Percentiles rank a stretch among this genome's conserved stretches.
Conservation (phyloP, 2,329 filamentous ascomycete species). For the Hawksworthiomyces lignivorus region DNA sequence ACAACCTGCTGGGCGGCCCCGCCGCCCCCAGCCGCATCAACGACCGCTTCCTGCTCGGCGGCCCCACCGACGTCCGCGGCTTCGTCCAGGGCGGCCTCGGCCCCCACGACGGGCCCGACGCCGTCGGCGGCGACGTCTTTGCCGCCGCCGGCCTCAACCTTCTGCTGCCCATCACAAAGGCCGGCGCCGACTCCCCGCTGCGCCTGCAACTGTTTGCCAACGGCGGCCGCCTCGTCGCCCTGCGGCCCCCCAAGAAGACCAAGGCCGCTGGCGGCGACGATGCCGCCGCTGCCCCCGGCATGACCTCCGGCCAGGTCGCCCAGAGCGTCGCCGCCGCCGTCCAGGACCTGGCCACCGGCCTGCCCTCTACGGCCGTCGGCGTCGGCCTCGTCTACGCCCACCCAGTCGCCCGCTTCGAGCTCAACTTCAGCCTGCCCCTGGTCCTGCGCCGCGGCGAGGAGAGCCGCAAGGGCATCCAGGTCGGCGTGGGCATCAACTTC, state of each 20-base stretch:
- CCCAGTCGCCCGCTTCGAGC: conserved; percentile 83
- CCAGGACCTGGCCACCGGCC: conserved; percentile 61
- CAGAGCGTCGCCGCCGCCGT: conserved; percentile 54
- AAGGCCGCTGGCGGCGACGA: conserved; percentile 23
- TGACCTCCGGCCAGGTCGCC: conserved; percentile 34
- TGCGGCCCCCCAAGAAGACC: conserved; percentile 48
- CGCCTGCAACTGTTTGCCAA: conserved; percentile 88
- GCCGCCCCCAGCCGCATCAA: conserved; percentile 72
- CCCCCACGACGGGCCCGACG: conserved; percentile 76
- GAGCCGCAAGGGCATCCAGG: conserved; percentile 80
- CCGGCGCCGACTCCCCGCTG: conserved; percentile 75
- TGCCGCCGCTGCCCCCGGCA: neutral
- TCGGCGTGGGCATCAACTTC: conserved; percentile 96
- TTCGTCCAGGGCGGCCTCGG: conserved; percentile 87
- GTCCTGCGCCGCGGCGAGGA: conserved; percentile 77
- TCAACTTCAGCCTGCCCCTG: conserved; percentile 89
- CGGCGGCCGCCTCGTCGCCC: conserved; percentile 72
- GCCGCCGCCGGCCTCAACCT: conserved; percentile 83
- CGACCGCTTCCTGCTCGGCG: conserved; percentile 91
- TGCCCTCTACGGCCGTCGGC: conserved; percentile 81
- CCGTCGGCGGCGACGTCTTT: conserved; percentile 86
- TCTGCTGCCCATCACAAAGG: conserved; percentile 73
- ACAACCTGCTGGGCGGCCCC: conserved; percentile 36
- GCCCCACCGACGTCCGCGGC: conserved; percentile 87
- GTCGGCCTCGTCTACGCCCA: conserved; percentile 92